These are phyloP conservation scores for Neurospora pannonica DNA, from an alignment of 495 filamentous ascomycete genomes.

Conservation along the genomic window DNA sequence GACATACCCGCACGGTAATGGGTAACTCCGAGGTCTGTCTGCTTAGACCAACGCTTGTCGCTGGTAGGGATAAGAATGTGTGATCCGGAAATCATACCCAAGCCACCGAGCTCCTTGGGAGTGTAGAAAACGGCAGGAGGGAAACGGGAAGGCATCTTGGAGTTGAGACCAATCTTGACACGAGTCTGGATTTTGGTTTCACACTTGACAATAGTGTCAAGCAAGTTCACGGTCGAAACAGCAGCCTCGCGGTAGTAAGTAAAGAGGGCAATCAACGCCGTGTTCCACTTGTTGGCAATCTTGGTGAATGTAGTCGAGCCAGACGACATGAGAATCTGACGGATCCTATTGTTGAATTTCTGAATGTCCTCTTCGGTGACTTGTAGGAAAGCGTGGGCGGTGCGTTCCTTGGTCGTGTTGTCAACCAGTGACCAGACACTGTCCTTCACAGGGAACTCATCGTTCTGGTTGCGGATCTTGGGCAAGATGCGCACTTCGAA, in stretches of 20 bases:
- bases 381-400: constrained; percentile 94
- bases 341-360: constrained; percentile 98
- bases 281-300: constrained; percentile 99
- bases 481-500: constrained; percentile 97
- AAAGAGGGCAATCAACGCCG: constrained; percentile 94
- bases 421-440: constrained; percentile 97
- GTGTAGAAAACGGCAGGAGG: constrained; percentile 99
- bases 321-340: constrained; percentile 98
- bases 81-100: constrained; percentile 98
- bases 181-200: constrained; percentile 99
- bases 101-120: constrained; percentile 92
- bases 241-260: constrained; percentile 98
- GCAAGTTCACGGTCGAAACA: constrained; percentile 88
- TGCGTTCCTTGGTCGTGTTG: constrained; percentile 91
- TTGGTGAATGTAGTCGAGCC: constrained; percentile 99
- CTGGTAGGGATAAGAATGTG: constrained; percentile 97
- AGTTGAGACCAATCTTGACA: constrained; percentile 98
- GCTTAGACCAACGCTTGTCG: constrained; percentile 96
- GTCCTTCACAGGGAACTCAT: constrained; percentile 95
- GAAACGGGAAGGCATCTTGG: constrained; percentile 99
- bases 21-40: constrained; percentile 94
- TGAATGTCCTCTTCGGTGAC: constrained; percentile 98
- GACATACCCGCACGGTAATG: constrained; percentile 98
- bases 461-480: constrained; percentile 89
- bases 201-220: constrained; percentile 98